Conservation (phyloP, 305 asterid genomes). For the Solanum hybrid region DNA sequence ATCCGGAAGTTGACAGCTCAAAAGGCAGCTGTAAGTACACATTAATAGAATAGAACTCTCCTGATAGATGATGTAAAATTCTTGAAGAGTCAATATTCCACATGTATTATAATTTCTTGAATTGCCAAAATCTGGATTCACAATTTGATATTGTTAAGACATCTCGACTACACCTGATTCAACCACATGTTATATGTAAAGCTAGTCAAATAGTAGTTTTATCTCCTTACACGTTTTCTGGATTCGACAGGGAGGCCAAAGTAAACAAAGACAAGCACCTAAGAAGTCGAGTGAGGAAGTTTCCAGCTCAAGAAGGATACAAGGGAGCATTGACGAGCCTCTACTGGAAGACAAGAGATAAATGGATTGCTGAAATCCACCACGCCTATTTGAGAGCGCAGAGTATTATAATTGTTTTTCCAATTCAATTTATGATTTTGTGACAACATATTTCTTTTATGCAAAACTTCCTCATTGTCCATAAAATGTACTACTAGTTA, state of each 20-base stretch:
- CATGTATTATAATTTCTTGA: neutral
- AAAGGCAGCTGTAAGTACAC: conserved; percentile 59
- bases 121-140: neutral
- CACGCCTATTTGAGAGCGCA: neutral
- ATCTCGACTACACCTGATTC: neutral
- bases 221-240: neutral
- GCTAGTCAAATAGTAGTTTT: neutral
- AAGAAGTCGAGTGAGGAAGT: conserved; percentile 41
- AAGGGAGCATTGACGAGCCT: conserved; percentile 30
- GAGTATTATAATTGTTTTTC: neutral
- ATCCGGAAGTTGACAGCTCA: conserved; percentile 50
- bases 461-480: neutral
- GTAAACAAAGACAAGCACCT: conserved; percentile 33
- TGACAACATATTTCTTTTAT: neutral
- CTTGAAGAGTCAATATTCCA: neutral
- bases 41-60: neutral
- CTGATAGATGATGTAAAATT: neutral
- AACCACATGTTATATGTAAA: neutral
- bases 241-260: conserved; percentile 46
- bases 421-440: neutral
- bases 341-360: conserved; percentile 19
- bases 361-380: neutral
- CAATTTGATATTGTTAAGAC: neutral
- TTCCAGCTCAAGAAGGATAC: conserved; percentile 22
- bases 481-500: neutral